Conservation (phyloP, 225 moss, liverwort and hornwort genomes). For the Straminergon stramineum region DNA sequence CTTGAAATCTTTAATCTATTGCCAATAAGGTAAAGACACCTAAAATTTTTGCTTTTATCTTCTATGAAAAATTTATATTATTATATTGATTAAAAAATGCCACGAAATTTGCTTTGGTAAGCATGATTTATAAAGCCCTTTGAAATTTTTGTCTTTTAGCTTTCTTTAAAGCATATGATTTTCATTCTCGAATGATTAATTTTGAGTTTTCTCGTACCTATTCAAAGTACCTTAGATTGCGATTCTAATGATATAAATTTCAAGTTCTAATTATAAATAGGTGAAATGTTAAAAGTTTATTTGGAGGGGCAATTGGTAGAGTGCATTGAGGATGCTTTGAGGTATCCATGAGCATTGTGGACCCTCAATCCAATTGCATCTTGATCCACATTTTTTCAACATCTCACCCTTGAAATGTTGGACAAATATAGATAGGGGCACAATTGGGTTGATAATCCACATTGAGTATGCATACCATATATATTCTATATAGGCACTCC, state of each 20-base stretch:
- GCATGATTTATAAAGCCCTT: background rate
- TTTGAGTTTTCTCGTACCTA: background rate
- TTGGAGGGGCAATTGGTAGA: fast-evolving
- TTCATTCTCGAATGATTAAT: too few species aligned
- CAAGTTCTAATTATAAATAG: background rate
- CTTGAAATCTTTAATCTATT: background rate
- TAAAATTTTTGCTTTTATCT: too few species aligned
- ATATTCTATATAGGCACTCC: background rate
- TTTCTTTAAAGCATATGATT: background rate
- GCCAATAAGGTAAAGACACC: fast-evolving
- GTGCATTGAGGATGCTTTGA: fast-evolving
- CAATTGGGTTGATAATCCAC: background rate
- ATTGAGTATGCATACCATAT: background rate
- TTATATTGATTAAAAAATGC: too few species aligned
- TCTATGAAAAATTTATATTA: background rate
- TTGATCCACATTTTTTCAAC: background rate
- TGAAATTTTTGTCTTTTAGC: background rate
- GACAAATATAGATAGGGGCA: too few species aligned
- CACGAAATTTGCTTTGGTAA: background rate
- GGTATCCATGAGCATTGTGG: background rate
- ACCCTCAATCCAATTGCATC: background rate
- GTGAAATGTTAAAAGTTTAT: background rate
- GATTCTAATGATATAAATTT: background rate
- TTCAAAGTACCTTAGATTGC: background rate
- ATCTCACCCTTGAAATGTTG: background rate